These are phyloP conservation scores for Neurospora sp. DNA, from an alignment of 495 filamentous ascomycete species.

Conservation along the genomic window DNA sequence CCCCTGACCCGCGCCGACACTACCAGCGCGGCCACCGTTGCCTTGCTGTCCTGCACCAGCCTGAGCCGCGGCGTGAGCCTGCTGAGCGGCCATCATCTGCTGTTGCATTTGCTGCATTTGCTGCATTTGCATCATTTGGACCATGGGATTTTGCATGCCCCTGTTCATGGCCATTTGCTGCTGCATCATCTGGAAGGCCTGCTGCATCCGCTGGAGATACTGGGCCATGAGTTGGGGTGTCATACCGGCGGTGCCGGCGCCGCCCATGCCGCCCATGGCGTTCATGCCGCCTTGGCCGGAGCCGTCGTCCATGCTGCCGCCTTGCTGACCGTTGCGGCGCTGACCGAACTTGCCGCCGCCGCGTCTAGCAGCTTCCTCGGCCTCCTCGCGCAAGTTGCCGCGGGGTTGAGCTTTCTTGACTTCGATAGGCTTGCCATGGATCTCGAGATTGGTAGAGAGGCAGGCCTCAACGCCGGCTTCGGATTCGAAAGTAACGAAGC, in stretches of 20 bases:
- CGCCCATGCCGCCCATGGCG: constrained; percentile 20
- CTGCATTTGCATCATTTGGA: constrained; percentile 55
- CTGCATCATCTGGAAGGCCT: constrained; percentile 92
- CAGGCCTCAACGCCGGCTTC: constrained; percentile 92
- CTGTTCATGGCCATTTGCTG: constrained; percentile 61
- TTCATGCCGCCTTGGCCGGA: not conserved
- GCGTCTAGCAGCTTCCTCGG: constrained; percentile 62
- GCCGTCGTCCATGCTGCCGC: constrained; percentile 3
- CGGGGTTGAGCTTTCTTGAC: constrained; percentile 96
- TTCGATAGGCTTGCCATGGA: constrained; percentile 91
- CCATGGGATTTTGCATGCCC: constrained; percentile 57
- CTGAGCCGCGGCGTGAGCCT: constrained; percentile 21
- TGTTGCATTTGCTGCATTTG: constrained; percentile 82
- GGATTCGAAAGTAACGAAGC: constrained; percentile 98
- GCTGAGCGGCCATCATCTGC: constrained; percentile 37
- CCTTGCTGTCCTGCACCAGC: constrained; percentile 6
- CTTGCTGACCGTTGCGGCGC: constrained; percentile 24
- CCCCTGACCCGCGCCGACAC: constrained; percentile 7
- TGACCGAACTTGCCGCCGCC: constrained; percentile 32
- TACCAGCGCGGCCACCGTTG: constrained; percentile 27
- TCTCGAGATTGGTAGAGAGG: constrained; percentile 67
- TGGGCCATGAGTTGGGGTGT: constrained; percentile 95
- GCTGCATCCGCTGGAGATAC: constrained; percentile 95
- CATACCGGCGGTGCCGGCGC: constrained; percentile 51
- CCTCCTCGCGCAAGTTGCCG: constrained; percentile 87